Base-by-base conservation (phyloP, 805 yeast species). In the Candida takata region DNA sequence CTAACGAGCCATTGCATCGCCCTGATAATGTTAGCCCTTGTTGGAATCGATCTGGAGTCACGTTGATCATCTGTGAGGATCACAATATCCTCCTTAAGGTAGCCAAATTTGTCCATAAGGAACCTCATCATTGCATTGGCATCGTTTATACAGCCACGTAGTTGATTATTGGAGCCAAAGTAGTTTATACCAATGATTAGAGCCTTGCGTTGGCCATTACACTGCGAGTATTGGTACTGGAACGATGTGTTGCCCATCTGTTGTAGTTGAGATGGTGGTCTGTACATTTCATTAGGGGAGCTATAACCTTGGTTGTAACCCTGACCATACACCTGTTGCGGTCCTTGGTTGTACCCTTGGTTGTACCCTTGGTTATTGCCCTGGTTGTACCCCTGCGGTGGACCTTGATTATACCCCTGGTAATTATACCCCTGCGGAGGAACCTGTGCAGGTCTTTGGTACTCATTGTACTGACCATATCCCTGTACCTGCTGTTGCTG, bases 1-100 rank as follows among this genome's bases (percentile, higher is more conserved):
- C 60, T 56, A n/a, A 77, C 84, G 11, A 81, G 68, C 88, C 88
- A 81, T 40, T 69, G 72, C 82, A 79, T 78, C 2, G 82, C 88
- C 29, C 75, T 65, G 24, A 78, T 51, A 51, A 81, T 79, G 55
- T 81, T 81, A n/a, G 61, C 69, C 41, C 66, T 64, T 1, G 81
- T 76, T 17, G 88, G 88, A n/a, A 72, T 37, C 14, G 43, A 45
- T 9, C 50, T 38, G 31, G 42, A n/a, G 13, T 50, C 60, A 23
- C 52, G 49, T 41, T 59, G 62, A 42, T 71, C 76, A 47, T 72
- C 78, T 2, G 72, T 60, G 15, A 70, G 51, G 27, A 72, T 70
- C 41, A 72, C 72, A 47, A 71, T 69, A 45, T 71, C 58, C 16
- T 42, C 48, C n/a, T 30, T 25, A 10, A 38, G 41, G 33, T 54